phyloP scores from a whole-genome alignment of 345 rosid species.

The Salix udensis region DNA sequence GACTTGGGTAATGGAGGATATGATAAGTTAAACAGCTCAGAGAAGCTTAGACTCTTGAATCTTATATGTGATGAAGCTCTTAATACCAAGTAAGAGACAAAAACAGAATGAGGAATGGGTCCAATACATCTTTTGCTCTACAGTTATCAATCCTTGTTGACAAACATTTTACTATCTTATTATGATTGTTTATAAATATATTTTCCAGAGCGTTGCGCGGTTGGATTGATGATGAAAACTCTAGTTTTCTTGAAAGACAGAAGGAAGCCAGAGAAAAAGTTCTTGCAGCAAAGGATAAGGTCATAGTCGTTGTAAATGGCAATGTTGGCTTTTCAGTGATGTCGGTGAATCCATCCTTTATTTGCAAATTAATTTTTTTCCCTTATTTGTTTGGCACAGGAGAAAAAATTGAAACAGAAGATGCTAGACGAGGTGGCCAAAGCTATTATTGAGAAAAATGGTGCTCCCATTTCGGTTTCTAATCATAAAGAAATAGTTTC shows the following conservation, averaged over 20 bases:
- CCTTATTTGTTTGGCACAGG: constrained; percentile 34
- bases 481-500: constrained; percentile 46
- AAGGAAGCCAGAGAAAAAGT: constrained; percentile 54
- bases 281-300: constrained; percentile 60
- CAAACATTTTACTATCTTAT: background rate
- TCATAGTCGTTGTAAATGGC: constrained; percentile 11
- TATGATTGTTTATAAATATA: background rate
- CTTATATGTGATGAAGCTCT: constrained; percentile 68
- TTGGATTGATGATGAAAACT: constrained; percentile 59
- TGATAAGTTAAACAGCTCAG: constrained; percentile 32
- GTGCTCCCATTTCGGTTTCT: constrained; percentile 41
- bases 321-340: background rate
- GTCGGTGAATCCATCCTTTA: background rate
- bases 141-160: background rate
- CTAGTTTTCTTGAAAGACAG: constrained; percentile 30
- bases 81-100: constrained; percentile 49
- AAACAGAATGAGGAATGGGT: background rate
- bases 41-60: constrained; percentile 54
- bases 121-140: background rate
- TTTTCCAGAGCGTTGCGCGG: constrained; percentile 43
- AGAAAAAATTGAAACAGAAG: constrained; percentile 52
- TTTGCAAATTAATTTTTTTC: background rate
- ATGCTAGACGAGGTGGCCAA: constrained; percentile 53
- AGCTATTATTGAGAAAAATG: constrained; percentile 43
- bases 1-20: constrained; percentile 39